A percentile compares a stretch with the other conserved stretches of the same genome.
Evolutionary conservation across 2,329 filamentous ascomycete genomes (phyloP).

Genomic region (Tolypocladium pustulatum): DNA sequence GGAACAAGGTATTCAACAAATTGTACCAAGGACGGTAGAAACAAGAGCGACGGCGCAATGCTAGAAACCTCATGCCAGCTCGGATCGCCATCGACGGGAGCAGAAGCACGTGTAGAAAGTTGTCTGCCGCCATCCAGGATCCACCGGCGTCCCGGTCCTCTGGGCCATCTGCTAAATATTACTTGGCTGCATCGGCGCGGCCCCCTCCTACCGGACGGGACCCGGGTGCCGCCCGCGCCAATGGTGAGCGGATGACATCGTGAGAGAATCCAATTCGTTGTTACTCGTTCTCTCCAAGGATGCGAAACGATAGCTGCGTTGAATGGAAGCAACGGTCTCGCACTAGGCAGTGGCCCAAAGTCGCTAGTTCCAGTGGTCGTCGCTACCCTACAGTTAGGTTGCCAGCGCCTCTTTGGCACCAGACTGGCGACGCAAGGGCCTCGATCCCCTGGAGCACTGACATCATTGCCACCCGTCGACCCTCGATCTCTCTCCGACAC

Average conservation of each 20-base stretch:
- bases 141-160: not conserved
- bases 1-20: too few species aligned
- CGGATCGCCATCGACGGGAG: not conserved
- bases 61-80: too few species aligned
- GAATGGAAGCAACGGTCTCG: not conserved
- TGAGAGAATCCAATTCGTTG: not conserved
- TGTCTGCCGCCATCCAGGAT: not conserved
- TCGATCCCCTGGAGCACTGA: not conserved
- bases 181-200: not conserved
- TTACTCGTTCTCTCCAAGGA: not conserved
- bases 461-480: not conserved
- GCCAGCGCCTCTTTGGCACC: not conserved
- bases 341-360: not conserved
- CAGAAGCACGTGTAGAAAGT: not conserved
- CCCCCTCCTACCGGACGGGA: not conserved
- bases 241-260: not conserved
- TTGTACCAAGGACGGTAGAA: too few species aligned
- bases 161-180: not conserved
- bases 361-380: not conserved
- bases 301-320: not conserved
- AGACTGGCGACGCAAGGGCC: not conserved
- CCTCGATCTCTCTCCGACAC: not conserved
- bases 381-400: not conserved
- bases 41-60: too few species aligned
- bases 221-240: not conserved